phyloP scores from a whole-genome alignment of 1,139 yeast genomes.

The Arxiozyma bovina region DNA sequence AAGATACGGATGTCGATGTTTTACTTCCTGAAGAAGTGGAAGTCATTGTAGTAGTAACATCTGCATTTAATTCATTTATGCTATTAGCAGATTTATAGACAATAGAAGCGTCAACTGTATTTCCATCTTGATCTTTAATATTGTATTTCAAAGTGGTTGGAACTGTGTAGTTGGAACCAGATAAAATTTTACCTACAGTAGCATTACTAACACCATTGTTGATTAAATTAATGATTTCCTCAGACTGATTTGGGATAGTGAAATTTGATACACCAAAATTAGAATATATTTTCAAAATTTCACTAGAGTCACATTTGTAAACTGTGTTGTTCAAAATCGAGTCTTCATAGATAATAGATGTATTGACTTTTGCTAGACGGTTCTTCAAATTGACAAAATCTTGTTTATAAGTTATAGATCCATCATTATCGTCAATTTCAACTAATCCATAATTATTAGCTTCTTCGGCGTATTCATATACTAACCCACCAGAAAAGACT shows the following conservation, averaged over 20 bases:
- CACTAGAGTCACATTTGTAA: conserved; percentile 47
- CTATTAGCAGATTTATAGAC: conserved; percentile 38
- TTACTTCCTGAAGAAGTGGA: conserved; percentile 8
- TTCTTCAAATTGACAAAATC: conserved; percentile 52
- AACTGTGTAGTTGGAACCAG: conserved; percentile 27
- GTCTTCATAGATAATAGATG: conserved; percentile 37
- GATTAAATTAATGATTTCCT: conserved; percentile 36
- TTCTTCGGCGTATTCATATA: conserved; percentile 68
- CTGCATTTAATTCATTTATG: conserved; percentile 34
- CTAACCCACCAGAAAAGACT: conserved; percentile 67
- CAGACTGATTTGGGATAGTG: conserved; percentile 38
- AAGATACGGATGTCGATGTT: conserved; percentile 6
- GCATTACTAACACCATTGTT: conserved; percentile 44
- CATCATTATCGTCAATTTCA: conserved; percentile 37
- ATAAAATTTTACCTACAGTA: conserved; percentile 43
- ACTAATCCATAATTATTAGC: conserved; percentile 65
- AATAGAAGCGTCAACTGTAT: conserved; percentile 46
- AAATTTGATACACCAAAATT: conserved; percentile 38
- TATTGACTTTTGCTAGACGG: conserved; percentile 37
- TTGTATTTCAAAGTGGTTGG: conserved; percentile 36
- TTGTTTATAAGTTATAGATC: conserved; percentile 37
- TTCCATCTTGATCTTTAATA: conserved; percentile 44
- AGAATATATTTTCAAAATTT: conserved; percentile 34
- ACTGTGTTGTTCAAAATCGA: conserved; percentile 33
- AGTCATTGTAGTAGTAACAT: conserved; percentile 23